phyloP scores from a whole-genome alignment of 805 yeast genomes.

The Lachancea fermentati region DNA sequence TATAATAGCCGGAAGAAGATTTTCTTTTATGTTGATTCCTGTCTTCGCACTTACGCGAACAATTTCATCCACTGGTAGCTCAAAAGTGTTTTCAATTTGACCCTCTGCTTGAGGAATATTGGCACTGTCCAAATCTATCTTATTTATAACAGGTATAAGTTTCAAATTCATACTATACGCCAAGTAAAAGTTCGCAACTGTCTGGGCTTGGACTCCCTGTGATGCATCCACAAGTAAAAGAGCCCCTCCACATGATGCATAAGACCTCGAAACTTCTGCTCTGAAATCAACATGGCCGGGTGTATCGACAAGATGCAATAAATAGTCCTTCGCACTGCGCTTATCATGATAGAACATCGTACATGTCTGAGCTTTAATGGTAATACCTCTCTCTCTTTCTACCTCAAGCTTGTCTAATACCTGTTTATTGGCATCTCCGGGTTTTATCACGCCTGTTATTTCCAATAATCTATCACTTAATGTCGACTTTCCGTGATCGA shows the following conservation, averaged over 20 bases:
- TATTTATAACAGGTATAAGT: conserved; percentile 84
- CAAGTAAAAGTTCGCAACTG: conserved; percentile 92
- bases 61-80: conserved; percentile 65
- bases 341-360: conserved; percentile 76
- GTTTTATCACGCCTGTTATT: conserved; percentile 79
- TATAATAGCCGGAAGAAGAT: conserved; percentile 75
- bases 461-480: conserved; percentile 83
- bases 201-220: conserved; percentile 96
- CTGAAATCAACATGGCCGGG: conserved; percentile 98
- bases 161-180: conserved; percentile 82
- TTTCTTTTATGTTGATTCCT: conserved; percentile 65
- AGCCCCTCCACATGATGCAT: conserved; percentile 96
- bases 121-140: conserved; percentile 79
- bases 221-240: conserved; percentile 85
- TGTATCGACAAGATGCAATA: conserved; percentile 88
- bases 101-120: conserved; percentile 74
- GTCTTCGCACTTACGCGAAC: conserved; percentile 89
- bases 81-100: conserved; percentile 82
- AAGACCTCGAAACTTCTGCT: conserved; percentile 87
- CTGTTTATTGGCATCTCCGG: conserved; percentile 64
- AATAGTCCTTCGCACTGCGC: conserved; percentile 57
- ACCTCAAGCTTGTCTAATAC: conserved; percentile 89
- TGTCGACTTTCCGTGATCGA: conserved; percentile 86
- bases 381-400: conserved; percentile 92
- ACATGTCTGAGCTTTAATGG: conserved; percentile 96